A percentile compares a stretch with the other conserved stretches of the same genome.
Conservation (phyloP, 495 filamentous ascomycete species). For the Tuber aestivum region DNA sequence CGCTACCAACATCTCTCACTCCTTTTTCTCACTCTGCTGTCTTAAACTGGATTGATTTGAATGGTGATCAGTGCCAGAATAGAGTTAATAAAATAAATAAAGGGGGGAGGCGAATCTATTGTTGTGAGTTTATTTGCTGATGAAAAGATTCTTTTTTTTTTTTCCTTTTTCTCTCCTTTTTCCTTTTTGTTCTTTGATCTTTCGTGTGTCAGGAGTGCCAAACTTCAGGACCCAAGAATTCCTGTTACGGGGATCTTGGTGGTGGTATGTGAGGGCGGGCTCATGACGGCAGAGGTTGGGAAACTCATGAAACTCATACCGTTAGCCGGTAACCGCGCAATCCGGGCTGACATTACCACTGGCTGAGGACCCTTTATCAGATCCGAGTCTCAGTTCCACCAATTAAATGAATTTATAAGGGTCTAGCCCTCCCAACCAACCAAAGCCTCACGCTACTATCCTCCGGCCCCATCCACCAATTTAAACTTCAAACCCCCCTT, state of each 20-base stretch:
- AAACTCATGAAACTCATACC: not conserved
- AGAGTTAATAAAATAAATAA: conserved; percentile 1
- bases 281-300: not conserved
- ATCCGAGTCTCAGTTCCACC: not conserved
- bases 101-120: not conserved
- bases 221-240: not conserved
- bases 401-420: not conserved
- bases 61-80: not conserved
- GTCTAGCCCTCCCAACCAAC: not conserved
- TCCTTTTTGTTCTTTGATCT: not conserved
- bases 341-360: not conserved
- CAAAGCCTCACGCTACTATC: not conserved
- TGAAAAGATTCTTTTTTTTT: not conserved
- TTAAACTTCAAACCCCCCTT: not conserved
- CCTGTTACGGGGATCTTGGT: not conserved
- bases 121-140: conserved; percentile 1
- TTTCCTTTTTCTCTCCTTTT: not conserved
- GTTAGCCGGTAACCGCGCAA: conserved; percentile 2
- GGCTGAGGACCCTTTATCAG: not conserved
- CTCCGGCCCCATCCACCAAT: not conserved
- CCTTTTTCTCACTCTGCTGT: not conserved
- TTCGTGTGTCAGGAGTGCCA: not conserved
- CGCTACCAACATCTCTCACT: not conserved
- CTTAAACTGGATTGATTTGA: not conserved
- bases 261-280: not conserved